Conservation (phyloP, 2,329 filamentous ascomycete genomes). For the Ceratocystis cacaofunesta region DNA sequence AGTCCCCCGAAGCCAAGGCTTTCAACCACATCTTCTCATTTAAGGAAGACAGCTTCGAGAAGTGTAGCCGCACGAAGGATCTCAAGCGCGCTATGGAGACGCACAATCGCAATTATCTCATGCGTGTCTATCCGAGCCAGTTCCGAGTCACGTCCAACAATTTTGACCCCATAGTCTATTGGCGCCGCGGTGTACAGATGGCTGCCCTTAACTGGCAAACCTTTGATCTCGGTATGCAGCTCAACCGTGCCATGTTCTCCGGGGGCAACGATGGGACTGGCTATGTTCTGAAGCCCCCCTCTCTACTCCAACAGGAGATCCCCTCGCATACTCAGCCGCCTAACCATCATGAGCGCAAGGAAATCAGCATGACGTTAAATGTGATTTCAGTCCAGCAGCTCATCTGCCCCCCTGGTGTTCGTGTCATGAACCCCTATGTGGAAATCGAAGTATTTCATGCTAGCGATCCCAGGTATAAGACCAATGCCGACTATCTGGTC, state of each 20-base stretch:
- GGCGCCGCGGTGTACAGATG: slow-evolving; percentile 95
- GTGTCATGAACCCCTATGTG: slow-evolving; percentile 79
- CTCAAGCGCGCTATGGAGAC: slow-evolving; percentile 66
- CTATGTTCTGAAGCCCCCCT: slow-evolving; percentile 84
- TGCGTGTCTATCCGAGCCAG: slow-evolving; percentile 83
- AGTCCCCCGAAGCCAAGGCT: slow-evolving; percentile 60
- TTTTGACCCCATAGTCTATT: slow-evolving; percentile 85
- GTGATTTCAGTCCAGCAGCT: slow-evolving; percentile 91
- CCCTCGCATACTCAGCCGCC: slow-evolving; percentile 28
- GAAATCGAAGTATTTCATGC: slow-evolving; percentile 91
- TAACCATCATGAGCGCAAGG: slow-evolving; percentile 59
- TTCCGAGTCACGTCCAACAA: slow-evolving; percentile 77
- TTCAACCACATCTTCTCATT: slow-evolving; percentile 96
- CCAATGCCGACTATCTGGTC: slow-evolving; percentile 49
- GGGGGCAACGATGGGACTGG: slow-evolving; percentile 74
- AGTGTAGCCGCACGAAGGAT: slow-evolving; percentile 59
- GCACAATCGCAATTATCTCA: slow-evolving; percentile 83
- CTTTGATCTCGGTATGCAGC: slow-evolving; percentile 85
- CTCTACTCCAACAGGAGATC: slow-evolving; percentile 58
- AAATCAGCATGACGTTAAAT: slow-evolving; percentile 72
- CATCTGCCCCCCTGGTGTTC: slow-evolving; percentile 59
- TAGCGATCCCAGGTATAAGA: slow-evolving; percentile 84
- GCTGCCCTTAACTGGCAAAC: slow-evolving; percentile 97
- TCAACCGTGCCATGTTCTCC: slow-evolving; percentile 96
- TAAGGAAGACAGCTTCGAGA: slow-evolving; percentile 76